Evolutionary conservation across 768 basidiomycete species (phyloP).

Genomic region (Rhizopogon vinicolor): DNA sequence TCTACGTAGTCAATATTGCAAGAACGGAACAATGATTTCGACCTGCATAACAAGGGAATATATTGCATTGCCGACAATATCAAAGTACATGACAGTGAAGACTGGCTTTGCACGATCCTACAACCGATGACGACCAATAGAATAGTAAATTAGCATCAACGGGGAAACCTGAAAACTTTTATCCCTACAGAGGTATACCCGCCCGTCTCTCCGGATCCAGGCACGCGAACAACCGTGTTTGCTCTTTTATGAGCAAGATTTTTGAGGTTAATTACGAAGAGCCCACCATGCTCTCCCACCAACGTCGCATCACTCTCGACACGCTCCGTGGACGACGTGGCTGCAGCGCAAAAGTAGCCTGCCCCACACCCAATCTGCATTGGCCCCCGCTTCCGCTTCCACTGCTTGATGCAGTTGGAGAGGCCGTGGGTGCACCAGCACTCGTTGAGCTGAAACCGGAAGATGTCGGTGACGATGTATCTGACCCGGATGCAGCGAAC

Average conservation of each 20-base stretch:
- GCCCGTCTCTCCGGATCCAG: not conserved
- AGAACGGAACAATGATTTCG: no score
- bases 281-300: not conserved
- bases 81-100: constrained; percentile 13
- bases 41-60: no score
- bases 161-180: not conserved
- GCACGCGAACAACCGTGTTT: not conserved
- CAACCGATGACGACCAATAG: no score
- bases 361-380: constrained; percentile 18
- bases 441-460: constrained; percentile 13
- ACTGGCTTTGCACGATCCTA: no score
- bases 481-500: constrained; percentile 24
- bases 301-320: constrained; percentile 27
- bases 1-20: no score
- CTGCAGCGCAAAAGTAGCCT: not conserved
- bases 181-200: not conserved
- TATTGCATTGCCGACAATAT: constrained; percentile 13
- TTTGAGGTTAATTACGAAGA: not conserved
- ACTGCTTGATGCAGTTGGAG: constrained; percentile 6
- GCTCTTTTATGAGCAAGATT: no score
- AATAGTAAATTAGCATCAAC: not conserved
- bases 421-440: not conserved
- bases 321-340: constrained; percentile 19
- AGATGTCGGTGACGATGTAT: constrained; percentile 6
- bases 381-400: constrained; percentile 6